These are phyloP conservation scores for Alternaria sp. DNA, from an alignment of 2,329 filamentous ascomycete species.

Conservation along the genomic window DNA sequence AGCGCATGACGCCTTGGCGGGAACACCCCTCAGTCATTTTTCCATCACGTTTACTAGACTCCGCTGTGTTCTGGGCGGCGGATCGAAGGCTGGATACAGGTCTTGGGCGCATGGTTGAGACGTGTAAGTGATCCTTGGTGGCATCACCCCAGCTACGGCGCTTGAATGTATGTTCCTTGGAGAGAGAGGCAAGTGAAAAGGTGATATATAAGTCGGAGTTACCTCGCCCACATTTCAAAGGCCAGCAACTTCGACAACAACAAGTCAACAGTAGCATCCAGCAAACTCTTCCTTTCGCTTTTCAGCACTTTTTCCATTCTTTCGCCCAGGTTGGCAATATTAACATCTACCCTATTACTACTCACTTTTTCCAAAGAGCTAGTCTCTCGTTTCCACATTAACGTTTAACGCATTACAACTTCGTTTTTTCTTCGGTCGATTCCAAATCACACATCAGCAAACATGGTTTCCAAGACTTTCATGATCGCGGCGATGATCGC, in stretches of 20 bases:
- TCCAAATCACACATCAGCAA: slow-evolving; percentile 19
- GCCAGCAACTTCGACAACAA: slow-evolving; percentile 40
- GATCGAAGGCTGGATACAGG: slow-evolving; percentile 18
- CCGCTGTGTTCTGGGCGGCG: slow-evolving; percentile 17
- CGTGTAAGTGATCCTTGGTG: slow-evolving; percentile 27
- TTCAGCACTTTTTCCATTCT: slow-evolving; percentile 32
- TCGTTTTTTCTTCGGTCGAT: not conserved
- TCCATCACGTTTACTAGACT: slow-evolving; percentile 11
- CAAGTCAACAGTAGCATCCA: slow-evolving; percentile 30
- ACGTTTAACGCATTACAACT: slow-evolving; percentile 3
- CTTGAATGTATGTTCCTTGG: slow-evolving; percentile 11
- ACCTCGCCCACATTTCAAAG: slow-evolving; percentile 17
- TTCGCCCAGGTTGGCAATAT: slow-evolving; percentile 45
- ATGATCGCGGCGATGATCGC: slow-evolving; percentile 43
- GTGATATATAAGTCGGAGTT: slow-evolving; percentile 37
- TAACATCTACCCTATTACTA: not conserved
- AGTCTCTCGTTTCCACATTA: slow-evolving; percentile 38
- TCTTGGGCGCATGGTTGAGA: slow-evolving; percentile 37
- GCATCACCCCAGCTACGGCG: slow-evolving; percentile 28
- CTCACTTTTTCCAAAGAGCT: slow-evolving; percentile 40
- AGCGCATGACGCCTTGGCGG: slow-evolving; percentile 43
- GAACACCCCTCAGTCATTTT: slow-evolving; percentile 34
- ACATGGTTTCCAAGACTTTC: slow-evolving; percentile 46
- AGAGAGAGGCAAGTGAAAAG: slow-evolving; percentile 12
- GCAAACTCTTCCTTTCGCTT: slow-evolving; percentile 24